Percentiles rank a stretch among this genome's conserved stretches.
Conservation (phyloP, 1,139 yeast genomes). For the Zygosaccharomyces sapae region DNA sequence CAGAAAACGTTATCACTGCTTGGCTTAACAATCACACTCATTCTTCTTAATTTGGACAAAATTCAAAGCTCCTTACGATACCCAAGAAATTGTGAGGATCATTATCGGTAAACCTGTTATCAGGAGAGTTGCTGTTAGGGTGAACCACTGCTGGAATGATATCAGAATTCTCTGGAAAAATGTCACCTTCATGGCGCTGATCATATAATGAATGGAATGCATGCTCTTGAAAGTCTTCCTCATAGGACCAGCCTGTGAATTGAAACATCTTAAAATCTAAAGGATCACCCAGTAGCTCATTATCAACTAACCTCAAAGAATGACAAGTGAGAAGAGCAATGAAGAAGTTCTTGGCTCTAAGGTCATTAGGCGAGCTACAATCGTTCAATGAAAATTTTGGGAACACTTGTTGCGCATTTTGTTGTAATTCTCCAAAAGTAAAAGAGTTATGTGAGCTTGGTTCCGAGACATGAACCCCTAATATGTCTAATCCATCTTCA, state of each 20-base stretch:
- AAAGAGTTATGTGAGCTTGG: conserved; percentile 51
- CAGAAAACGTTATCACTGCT: conserved; percentile 37
- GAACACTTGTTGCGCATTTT: conserved; percentile 36
- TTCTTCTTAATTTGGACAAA: conserved; percentile 80
- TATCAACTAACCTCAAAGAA: conserved; percentile 74
- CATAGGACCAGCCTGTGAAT: conserved; percentile 71
- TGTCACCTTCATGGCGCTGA: conserved; percentile 37
- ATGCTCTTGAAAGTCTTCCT: conserved; percentile 53
- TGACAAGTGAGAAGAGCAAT: conserved; percentile 79
- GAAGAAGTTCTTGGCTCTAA: conserved; percentile 32
- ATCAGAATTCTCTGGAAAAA: conserved; percentile 41
- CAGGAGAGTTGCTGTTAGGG: conserved; percentile 36
- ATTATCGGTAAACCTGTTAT: conserved; percentile 32
- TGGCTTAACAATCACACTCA: conserved; percentile 71
- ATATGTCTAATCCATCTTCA: conserved; percentile 90
- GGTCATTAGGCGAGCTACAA: conserved; percentile 30
- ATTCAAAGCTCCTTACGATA: conserved; percentile 76
- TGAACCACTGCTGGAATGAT: conserved; percentile 48
- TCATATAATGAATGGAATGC: conserved; percentile 37
- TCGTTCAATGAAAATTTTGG: conserved; percentile 31
- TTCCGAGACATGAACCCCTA: conserved; percentile 63
- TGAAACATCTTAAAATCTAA: conserved; percentile 89
- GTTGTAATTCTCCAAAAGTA: conserved; percentile 48
- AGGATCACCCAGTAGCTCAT: conserved; percentile 86
- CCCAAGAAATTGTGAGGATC: conserved; percentile 45